Base-by-base conservation (phyloP, 2,329 filamentous ascomycete species). In the Pestalotiopsis sp. region DNA sequence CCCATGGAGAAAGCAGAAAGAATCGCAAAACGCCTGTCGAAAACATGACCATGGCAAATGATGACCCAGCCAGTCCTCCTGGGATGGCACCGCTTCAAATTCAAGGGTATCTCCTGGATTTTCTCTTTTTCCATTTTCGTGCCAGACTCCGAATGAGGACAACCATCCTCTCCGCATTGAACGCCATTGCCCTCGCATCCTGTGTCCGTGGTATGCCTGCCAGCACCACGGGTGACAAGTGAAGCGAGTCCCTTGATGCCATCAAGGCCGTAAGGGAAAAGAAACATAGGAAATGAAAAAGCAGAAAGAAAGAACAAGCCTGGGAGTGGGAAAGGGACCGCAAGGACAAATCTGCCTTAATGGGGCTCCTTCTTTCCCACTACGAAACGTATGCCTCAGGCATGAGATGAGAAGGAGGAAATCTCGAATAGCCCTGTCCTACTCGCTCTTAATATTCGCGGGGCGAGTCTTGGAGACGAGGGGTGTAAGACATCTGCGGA, bases 401-500 rank as follows among this genome's bases (percentile, higher is more conserved):
- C 31, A 36, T 36, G 31, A 36, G 31, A 36, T 36, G 31, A 36
- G 31, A 9, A 36, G 31, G 7, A 36, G 7, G 31, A 36, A 9
- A 36, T 36, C 31, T 36, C 31, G 31, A 36, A 36, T 36, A 36
- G 31, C 31, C 31, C 31, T 36, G 31, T 36, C 6, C 31, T 36
- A 36, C 31, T 36, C 31, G 31, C 31, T 36, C 31, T 36, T 9
- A 36, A 36, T 36, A 36, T 36, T 27, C 67, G 25, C 57, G 20
- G n/a, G 39, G 39, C 9, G 61, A 56, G 17, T 11, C 23, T 17
- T 67, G 25, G 49, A 61, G 68, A n/a, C 73, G 66, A n/a, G 70
- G 69, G 14, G 36, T n/a, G 9, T 45, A 27, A 13, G 69, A 59
- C 11, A 67, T 27, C 2, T 70, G 68, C 1, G 66, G 69, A 62